Percentiles rank a stretch among this genome's conserved stretches.
Evolutionary conservation across 2,329 filamentous ascomycete species (phyloP).

Genomic region (Aspergillus costaricaensis): DNA sequence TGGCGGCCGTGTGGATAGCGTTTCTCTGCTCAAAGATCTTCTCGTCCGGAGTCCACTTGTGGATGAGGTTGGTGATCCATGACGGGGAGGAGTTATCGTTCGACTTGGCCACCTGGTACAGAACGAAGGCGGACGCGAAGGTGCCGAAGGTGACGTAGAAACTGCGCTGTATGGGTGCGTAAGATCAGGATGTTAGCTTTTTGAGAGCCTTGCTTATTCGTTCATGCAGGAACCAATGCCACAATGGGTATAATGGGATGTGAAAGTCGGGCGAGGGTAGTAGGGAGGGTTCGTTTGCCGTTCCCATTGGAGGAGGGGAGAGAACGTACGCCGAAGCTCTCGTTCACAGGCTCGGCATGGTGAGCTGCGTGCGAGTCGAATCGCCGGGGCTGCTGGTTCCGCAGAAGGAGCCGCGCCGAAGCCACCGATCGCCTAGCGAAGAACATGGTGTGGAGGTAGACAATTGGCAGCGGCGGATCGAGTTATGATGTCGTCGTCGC

Average conservation of each 20-base stretch:
- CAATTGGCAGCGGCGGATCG: slow-evolving; percentile 33
- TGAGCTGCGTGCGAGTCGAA: slow-evolving; percentile 46
- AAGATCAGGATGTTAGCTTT: slow-evolving; percentile 21
- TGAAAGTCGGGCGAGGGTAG: not conserved
- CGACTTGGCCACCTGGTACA: slow-evolving; percentile 46
- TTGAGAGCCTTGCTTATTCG: not conserved
- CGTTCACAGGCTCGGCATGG: slow-evolving; percentile 48
- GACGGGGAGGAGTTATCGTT: slow-evolving; percentile 42
- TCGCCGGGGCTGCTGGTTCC: slow-evolving; percentile 46
- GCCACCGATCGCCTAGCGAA: slow-evolving; percentile 43
- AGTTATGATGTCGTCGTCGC: slow-evolving; percentile 33
- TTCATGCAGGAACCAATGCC: slow-evolving; percentile 2
- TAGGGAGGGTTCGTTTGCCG: not conserved
- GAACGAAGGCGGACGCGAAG: slow-evolving; percentile 43
- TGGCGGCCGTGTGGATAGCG: slow-evolving; percentile 59
- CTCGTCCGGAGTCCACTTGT: slow-evolving; percentile 57
- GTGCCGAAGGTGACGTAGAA: slow-evolving; percentile 50
- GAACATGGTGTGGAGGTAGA: slow-evolving; percentile 41
- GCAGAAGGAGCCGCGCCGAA: slow-evolving; percentile 41
- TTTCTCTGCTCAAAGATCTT: slow-evolving; percentile 59
- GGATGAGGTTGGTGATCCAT: slow-evolving; percentile 52
- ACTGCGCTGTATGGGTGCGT: slow-evolving; percentile 41
- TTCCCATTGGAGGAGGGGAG: slow-evolving; percentile 15
- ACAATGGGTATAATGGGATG: not conserved
- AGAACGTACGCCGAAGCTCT: slow-evolving; percentile 48